Percentiles rank a stretch among this genome's conserved stretches.
Conservation (phyloP, 805 yeast genomes). For the Candida hispaniensis region DNA sequence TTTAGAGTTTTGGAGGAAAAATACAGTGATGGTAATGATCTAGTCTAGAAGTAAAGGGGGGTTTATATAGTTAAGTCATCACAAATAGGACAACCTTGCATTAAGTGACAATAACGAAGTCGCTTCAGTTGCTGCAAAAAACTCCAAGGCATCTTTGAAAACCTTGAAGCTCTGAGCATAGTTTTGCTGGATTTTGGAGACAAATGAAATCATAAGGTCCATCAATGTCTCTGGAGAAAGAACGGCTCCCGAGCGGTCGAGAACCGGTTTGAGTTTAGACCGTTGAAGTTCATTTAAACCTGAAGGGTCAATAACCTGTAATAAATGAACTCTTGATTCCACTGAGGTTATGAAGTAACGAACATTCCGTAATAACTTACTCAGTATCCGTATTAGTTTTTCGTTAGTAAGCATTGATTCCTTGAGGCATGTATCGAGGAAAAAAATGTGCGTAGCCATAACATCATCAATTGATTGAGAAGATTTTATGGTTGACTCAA, state of each 20-base stretch:
- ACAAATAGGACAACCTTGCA: slow-evolving; percentile 32
- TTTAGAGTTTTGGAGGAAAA: not conserved
- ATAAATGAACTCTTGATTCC: slow-evolving; percentile 18
- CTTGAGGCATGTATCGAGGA: slow-evolving; percentile 50
- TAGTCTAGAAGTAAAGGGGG: too few relatives aligned
- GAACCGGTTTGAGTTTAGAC: slow-evolving; percentile 16
- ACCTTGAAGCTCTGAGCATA: slow-evolving; percentile 36
- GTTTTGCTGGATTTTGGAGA: slow-evolving; percentile 27
- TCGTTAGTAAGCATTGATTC: slow-evolving; percentile 58
- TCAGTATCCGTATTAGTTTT: slow-evolving; percentile 36
- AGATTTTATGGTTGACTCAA: slow-evolving; percentile 28
- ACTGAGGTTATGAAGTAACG: slow-evolving; percentile 25
- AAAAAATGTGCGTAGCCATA: slow-evolving; percentile 40
- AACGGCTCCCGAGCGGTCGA: slow-evolving; percentile 21
- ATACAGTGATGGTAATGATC: not conserved
- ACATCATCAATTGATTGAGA: slow-evolving; percentile 36
- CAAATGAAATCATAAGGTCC: slow-evolving; percentile 23
- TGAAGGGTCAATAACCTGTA: slow-evolving; percentile 25
- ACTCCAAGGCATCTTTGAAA: slow-evolving; percentile 34
- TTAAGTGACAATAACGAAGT: slow-evolving; percentile 34
- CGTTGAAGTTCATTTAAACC: slow-evolving; percentile 18
- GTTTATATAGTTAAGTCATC: slow-evolving; percentile 10
- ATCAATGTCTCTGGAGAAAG: slow-evolving; percentile 22
- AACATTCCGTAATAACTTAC: slow-evolving; percentile 35
- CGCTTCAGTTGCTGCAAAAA: slow-evolving; percentile 37